These are phyloP conservation scores for Metschnikowia baotianmanensis DNA, from an alignment of 805 yeast genomes.

Conservation along the genomic window DNA sequence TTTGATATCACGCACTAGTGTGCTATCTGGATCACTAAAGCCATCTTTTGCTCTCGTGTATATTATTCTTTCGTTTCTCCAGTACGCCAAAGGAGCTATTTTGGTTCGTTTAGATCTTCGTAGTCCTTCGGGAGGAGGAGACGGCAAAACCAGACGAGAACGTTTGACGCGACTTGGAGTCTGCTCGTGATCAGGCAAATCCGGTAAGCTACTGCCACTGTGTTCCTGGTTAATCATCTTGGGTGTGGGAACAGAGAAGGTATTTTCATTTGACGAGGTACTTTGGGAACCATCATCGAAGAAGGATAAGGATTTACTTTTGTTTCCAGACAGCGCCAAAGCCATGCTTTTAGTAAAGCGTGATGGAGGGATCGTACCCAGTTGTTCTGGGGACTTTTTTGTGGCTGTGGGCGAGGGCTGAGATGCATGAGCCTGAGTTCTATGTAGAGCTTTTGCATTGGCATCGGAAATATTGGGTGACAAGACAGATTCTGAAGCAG, in stretches of 20 bases:
- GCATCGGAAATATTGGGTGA: too few species aligned
- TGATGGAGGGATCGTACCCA: neutral
- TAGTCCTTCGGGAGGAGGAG: conserved; percentile 47
- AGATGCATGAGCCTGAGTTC: too few species aligned
- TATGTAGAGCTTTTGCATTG: too few species aligned
- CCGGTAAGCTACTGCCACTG: neutral
- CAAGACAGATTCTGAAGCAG: too few species aligned
- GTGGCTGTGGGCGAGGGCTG: too few species aligned
- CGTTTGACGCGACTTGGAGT: neutral
- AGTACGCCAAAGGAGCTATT: conserved; percentile 72
- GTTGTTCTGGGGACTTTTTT: neutral
- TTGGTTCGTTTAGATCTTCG: conserved; percentile 66
- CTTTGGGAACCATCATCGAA: neutral
- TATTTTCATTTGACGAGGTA: neutral
- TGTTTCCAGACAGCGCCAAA: neutral
- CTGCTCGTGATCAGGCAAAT: neutral
- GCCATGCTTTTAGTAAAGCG: neutral
- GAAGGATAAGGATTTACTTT: too few species aligned
- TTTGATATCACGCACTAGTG: conserved; percentile 30
- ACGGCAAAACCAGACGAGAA: conserved; percentile 28
- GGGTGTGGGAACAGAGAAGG: neutral
- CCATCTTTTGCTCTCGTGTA: conserved; percentile 44
- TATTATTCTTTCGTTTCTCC: conserved; percentile 79
- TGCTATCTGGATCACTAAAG: conserved; percentile 42
- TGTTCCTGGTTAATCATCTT: too few species aligned